Base-by-base conservation (phyloP, 257 asterid species). In the Eucommia ulmoides region DNA sequence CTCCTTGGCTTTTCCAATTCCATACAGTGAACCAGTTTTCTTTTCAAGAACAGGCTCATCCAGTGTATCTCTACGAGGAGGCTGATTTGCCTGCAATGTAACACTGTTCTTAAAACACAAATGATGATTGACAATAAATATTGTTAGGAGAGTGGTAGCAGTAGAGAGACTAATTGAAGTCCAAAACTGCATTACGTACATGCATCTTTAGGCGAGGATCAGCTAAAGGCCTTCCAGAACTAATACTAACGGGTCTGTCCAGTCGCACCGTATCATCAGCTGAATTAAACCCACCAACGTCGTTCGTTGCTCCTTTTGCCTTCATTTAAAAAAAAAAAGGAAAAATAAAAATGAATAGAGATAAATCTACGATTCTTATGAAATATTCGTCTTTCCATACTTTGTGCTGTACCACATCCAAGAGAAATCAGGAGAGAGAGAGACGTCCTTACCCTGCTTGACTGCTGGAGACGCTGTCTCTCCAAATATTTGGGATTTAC, bases 401-500 rank as follows among this genome's bases (percentile, higher is more conserved):
- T n/a, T n/a, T n/a, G n/a, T n/a, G n/a, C n/a, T n/a, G n/a, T n/a
- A n/a, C n/a, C n/a, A n/a, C n/a, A n/a, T n/a, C n/a, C n/a, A n/a
- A n/a, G n/a, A n/a, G n/a, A n/a, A n/a, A n/a, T n/a, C n/a, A n/a
- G n/a, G n/a, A n/a, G n/a, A n/a, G n/a, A n/a, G n/a, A n/a, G n/a
- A n/a, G n/a, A n/a, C n/a, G n/a, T 17, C 53, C 76, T 71, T 72
- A 86, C 96, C 80, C 73, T 74, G 47, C 74, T 60, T 33, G 84
- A 69, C 67, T 76, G 89, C 63, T 60, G 75, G 41, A 76, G 53
- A 47, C 80, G 80, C 68, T 82, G 91, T 68, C 92, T 71, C 74
- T 82, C 96, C 65, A 86, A 71, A 65, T 86, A 83, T 65, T 86
- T 83, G 22, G 94, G 96, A 65, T 86, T 86, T 41, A 86, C 93